A percentile compares a stretch with the other conserved stretches of the same genome.
Conservation (phyloP, 2,329 filamentous ascomycete species). For the Sporothrix dimorphospora region DNA sequence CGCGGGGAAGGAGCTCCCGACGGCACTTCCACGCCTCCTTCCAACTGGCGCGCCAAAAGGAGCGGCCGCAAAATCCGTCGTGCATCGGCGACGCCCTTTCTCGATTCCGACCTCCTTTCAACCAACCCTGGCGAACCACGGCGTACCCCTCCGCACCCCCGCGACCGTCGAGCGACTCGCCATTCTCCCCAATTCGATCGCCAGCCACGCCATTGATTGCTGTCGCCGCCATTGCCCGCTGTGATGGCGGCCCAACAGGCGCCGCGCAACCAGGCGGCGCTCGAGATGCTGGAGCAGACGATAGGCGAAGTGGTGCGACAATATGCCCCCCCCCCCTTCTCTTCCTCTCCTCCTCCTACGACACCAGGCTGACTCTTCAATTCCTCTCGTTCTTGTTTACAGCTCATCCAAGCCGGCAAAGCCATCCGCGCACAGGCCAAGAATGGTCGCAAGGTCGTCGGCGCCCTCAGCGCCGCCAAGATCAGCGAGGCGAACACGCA, state of each 20-base stretch:
- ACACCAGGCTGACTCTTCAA: not conserved
- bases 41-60: not conserved
- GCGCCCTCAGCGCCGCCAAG: conserved; percentile 45
- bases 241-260: conserved; percentile 24
- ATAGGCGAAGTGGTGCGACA: conserved; percentile 59
- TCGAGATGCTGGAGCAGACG: conserved; percentile 56
- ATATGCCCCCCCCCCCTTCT: not conserved
- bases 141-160: not conserved
- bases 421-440: conserved; percentile 54
- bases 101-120: not conserved
- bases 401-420: conserved; percentile 64
- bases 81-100: not conserved
- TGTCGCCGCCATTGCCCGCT: not conserved
- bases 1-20: not conserved
- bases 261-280: conserved; percentile 39
- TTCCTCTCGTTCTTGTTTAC: conserved; percentile 1
- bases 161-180: not conserved
- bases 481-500: conserved; percentile 51
- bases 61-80: not conserved
- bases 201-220: not conserved
- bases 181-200: not conserved
- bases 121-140: not conserved
- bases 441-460: conserved; percentile 48
- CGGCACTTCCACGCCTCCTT: not conserved
- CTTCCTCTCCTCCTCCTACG: not conserved